Percentiles rank a stretch among this genome's conserved stretches.
Evolutionary conservation across 73 alveolate genomes (phyloP).

Genomic region (Symbiodinium natans): DNA sequence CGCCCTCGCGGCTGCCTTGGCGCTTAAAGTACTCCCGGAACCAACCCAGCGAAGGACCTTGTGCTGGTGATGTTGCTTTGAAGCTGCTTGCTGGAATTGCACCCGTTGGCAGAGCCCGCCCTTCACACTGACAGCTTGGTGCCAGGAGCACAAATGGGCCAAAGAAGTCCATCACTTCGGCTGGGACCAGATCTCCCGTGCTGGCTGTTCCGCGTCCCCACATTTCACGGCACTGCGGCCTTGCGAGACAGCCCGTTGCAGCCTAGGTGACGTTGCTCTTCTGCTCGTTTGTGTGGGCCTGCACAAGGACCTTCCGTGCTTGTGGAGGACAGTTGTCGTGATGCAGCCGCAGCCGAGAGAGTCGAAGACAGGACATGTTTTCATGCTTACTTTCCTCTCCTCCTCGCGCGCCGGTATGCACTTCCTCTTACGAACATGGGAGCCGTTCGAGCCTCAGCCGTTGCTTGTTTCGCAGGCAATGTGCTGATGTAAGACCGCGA

Average conservation of each 20-base stretch:
- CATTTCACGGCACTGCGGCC: not conserved
- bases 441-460: not conserved
- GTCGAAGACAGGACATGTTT: slow-evolving; percentile 42
- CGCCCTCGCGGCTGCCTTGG: slow-evolving; percentile 38
- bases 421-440: slow-evolving; percentile 42
- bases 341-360: not conserved
- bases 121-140: not conserved
- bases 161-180: slow-evolving; percentile 1
- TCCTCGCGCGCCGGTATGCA: slow-evolving; percentile 49
- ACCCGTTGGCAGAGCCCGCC: not conserved
- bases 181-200: not conserved
- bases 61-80: not conserved
- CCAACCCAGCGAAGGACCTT: slow-evolving; percentile 2
- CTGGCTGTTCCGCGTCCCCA: not conserved
- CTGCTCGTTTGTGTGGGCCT: slow-evolving; percentile 72
- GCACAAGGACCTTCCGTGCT: slow-evolving; percentile 29
- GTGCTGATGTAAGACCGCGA: no score
- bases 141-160: not conserved
- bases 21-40: slow-evolving; percentile 44
- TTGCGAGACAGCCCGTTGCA: not conserved
- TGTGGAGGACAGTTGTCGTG: not conserved
- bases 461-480: no score
- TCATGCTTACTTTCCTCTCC: slow-evolving; percentile 63
- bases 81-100: not conserved
- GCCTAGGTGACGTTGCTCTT: slow-evolving; percentile 50